Base-by-base conservation (phyloP, 139 green algal species). In the Coelastrella sp. region DNA sequence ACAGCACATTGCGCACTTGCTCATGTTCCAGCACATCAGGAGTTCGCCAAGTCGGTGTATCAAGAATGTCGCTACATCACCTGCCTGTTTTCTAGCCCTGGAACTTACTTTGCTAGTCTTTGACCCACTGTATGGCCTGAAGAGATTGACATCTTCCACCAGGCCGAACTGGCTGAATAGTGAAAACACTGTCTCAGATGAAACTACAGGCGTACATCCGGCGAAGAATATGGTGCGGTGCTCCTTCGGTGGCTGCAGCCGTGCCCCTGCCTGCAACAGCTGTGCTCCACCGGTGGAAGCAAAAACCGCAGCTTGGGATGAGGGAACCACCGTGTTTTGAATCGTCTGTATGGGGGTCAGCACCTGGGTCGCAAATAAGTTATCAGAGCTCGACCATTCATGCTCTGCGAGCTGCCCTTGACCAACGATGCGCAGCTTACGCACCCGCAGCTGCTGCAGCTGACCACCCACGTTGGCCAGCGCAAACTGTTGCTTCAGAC, bases 191-290 rank as follows among this genome's bases (percentile, higher is more conserved):
- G 68, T 80, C 68, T 88, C 83, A 56, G 54, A 61, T 23, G 68
- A 16, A 3, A 88, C 64, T 8, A 88, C 57, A 5, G 83, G 83
- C 0, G 83, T 88, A n/a, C 77, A 73, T 11, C 83, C 83, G 19
- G 82, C 82, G 32, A 87, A 87, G 82, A 87, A 87, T 20, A 87
- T 61, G 65, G 22, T 87, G 82, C 82, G 82, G 23, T 77, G 65
- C 65, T 87, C 65, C 23, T 22, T 4, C 2, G 80, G 59, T 14
- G 22, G 68, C 17, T 76, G 68, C 7, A 76, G 68, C 16, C 16
- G 7, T n/a, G 17, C 68, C 68, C 68, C 68, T 76, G 68, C 16
- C 68, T 76, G 68, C 68, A 76, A 8, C 16, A 76, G 17, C 17
- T 76, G 68, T 22, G 68, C 16, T 22, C 68, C 68, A 76, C 14